phyloP scores from a whole-genome alignment of 2,329 filamentous ascomycete genomes.

The Sporothrix brasiliensis region DNA sequence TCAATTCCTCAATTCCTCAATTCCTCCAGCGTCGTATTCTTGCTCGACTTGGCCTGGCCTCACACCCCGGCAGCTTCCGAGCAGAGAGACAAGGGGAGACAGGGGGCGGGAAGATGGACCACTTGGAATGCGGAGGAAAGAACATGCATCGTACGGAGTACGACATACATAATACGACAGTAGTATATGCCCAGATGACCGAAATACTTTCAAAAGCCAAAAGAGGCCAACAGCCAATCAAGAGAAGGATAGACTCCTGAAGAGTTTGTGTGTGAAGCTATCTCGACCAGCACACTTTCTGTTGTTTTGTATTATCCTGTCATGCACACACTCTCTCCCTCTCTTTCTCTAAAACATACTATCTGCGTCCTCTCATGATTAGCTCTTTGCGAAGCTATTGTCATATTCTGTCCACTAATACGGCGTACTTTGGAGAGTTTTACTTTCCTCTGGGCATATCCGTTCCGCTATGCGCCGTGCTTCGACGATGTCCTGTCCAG shows the following conservation, averaged over 20 bases:
- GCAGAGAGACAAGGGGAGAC: background rate
- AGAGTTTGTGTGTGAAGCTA: background rate
- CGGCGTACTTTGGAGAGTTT: too few species aligned
- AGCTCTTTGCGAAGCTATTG: background rate
- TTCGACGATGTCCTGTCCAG: too few species aligned
- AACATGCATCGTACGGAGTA: background rate
- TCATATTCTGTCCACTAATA: too few species aligned
- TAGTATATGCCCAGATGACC: too few species aligned
- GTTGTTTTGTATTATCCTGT: background rate
- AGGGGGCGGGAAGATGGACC: background rate
- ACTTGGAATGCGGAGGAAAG: constrained; percentile 8
- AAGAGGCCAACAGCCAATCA: background rate
- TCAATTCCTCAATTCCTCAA: too few species aligned
- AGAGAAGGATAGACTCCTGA: background rate
- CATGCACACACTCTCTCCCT: too few species aligned
- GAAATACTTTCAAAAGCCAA: background rate
- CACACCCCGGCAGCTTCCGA: constrained; percentile 23
- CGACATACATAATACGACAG: too few species aligned
- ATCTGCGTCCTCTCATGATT: constrained; percentile 14
- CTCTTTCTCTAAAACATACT: background rate
- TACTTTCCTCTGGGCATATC: too few species aligned
- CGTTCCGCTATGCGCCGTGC: too few species aligned
- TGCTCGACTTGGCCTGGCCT: background rate
- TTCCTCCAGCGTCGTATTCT: background rate
- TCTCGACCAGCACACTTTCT: background rate